phyloP scores from a whole-genome alignment of 768 basidiomycete species.

The Lactarius psammicola region DNA sequence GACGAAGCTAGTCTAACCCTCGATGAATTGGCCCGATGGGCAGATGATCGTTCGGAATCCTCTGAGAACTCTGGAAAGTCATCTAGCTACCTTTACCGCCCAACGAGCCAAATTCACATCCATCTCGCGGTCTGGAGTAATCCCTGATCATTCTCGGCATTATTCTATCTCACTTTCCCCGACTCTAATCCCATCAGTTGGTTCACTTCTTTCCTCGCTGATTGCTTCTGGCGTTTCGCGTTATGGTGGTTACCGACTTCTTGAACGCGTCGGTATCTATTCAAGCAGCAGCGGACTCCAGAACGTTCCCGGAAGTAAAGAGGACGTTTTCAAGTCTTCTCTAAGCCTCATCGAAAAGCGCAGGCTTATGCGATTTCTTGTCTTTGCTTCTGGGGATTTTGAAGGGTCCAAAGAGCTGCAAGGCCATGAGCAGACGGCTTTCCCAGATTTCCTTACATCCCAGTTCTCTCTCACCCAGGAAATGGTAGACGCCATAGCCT shows the following conservation, averaged over 20 bases:
- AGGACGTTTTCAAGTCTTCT: constrained; percentile 87
- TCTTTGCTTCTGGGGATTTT: constrained; percentile 76
- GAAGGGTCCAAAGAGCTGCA: constrained; percentile 59
- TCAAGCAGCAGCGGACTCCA: constrained; percentile 43
- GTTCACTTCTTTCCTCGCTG: constrained; percentile 75
- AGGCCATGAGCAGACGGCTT: constrained; percentile 54
- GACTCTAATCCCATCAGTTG: constrained; percentile 73
- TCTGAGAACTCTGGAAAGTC: constrained; percentile 16
- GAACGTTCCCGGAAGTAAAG: constrained; percentile 85
- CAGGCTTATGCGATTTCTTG: constrained; percentile 87
- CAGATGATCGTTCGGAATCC: constrained; percentile 40
- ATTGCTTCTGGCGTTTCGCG: constrained; percentile 81
- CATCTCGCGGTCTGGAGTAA: constrained; percentile 43
- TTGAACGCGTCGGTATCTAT: constrained; percentile 68
- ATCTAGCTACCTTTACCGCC: constrained; percentile 30
- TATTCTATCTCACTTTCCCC: constrained; percentile 89
- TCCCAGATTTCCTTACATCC: constrained; percentile 61
- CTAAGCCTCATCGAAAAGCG: constrained; percentile 83
- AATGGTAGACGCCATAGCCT: constrained; percentile 62
- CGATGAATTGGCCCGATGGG: constrained; percentile 77
- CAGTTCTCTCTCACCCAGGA: constrained; percentile 61
- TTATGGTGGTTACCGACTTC: constrained; percentile 86
- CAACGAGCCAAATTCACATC: constrained; percentile 41
- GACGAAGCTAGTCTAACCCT: constrained; percentile 78
- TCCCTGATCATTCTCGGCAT: constrained; percentile 60